Conservation (phyloP, 768 basidiomycete genomes). For the Russula vinacea region DNA sequence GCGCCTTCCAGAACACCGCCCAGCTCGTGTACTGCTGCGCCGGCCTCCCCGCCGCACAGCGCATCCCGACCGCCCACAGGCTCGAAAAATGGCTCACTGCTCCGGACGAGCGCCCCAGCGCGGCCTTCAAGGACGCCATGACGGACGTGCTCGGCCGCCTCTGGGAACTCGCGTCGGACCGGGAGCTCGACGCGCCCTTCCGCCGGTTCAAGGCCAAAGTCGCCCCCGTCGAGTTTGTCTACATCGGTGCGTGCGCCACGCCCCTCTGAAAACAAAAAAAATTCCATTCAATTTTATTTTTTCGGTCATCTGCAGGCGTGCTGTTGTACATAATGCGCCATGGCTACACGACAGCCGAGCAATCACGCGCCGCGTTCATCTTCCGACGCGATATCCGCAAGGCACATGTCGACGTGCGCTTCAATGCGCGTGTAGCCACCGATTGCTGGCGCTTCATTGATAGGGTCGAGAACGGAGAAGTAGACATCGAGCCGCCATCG, state of each 20-base stretch:
- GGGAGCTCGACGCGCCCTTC: slow-evolving; percentile 35
- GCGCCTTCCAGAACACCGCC: slow-evolving; percentile 72
- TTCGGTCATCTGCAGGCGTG: slow-evolving; percentile 47
- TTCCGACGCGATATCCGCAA: slow-evolving; percentile 57
- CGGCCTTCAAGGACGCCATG: slow-evolving; percentile 53
- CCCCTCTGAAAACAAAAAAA: background rate
- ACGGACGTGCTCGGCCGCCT: slow-evolving; percentile 51
- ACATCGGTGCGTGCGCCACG: slow-evolving; percentile 65
- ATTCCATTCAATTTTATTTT: no score
- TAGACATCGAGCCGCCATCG: slow-evolving; percentile 5
- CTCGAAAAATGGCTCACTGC: slow-evolving; percentile 48
- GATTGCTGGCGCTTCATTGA: slow-evolving; percentile 59
- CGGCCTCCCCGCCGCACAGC: slow-evolving; percentile 41
- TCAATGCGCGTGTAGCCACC: slow-evolving; percentile 53
- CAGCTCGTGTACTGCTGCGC: slow-evolving; percentile 68
- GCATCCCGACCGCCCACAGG: slow-evolving; percentile 47
- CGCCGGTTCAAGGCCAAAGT: slow-evolving; percentile 50
- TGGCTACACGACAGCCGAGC: slow-evolving; percentile 41
- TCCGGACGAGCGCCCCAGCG: slow-evolving; percentile 38
- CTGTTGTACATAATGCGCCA: slow-evolving; percentile 56
- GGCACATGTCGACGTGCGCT: slow-evolving; percentile 59
- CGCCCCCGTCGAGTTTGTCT: slow-evolving; percentile 75
- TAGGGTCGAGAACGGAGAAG: slow-evolving; percentile 33
- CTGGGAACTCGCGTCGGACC: slow-evolving; percentile 48
- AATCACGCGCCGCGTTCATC: slow-evolving; percentile 52